These are phyloP conservation scores for Plasmodium gaboni DNA, from an alignment of 169 alveolate genomes.

Conservation along the genomic window DNA sequence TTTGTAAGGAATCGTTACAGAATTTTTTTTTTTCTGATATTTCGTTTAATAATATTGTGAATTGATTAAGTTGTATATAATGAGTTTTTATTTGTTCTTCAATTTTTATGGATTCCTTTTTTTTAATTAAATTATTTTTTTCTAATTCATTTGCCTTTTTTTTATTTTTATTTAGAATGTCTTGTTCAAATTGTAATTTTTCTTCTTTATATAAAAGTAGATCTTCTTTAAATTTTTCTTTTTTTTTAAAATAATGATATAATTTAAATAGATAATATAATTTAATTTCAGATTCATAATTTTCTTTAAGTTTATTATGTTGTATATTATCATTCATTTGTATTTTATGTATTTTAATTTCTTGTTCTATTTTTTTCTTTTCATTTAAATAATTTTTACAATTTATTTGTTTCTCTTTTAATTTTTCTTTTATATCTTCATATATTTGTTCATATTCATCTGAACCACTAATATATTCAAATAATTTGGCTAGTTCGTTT, in stretches of 20 bases:
- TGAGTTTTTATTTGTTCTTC: conserved; percentile 29
- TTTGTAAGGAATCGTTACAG: not conserved
- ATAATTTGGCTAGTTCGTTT: conserved; percentile 89
- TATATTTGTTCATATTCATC: conserved; percentile 78
- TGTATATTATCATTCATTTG: conserved; percentile 49
- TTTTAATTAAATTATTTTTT: conserved; percentile 34
- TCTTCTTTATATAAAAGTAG: conserved; percentile 18
- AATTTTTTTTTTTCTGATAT: conserved; percentile 33
- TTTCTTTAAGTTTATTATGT: conserved; percentile 56
- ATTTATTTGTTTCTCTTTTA: conserved; percentile 51
- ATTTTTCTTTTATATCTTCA: conserved; percentile 68
- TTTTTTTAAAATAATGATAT: conserved; percentile 35
- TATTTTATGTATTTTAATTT: conserved; percentile 52
- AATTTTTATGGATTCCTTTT: conserved; percentile 25
- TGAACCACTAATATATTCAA: conserved; percentile 92
- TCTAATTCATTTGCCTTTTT: conserved; percentile 35
- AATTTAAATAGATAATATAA: conserved; percentile 27
- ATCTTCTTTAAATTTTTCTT: conserved; percentile 44
- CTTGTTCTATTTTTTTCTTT: conserved; percentile 64
- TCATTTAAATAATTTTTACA: conserved; percentile 60
- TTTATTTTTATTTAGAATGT: conserved; percentile 26
- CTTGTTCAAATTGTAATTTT: conserved; percentile 54
- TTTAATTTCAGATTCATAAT: conserved; percentile 30
- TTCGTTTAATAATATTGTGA: conserved; percentile 32
- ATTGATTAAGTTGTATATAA: not conserved